Evolutionary conservation across 2,329 filamentous ascomycete genomes (phyloP), one percentile per base, ranked within the genome.

Genomic region (Pseudogymnoascus sp.): DNA sequence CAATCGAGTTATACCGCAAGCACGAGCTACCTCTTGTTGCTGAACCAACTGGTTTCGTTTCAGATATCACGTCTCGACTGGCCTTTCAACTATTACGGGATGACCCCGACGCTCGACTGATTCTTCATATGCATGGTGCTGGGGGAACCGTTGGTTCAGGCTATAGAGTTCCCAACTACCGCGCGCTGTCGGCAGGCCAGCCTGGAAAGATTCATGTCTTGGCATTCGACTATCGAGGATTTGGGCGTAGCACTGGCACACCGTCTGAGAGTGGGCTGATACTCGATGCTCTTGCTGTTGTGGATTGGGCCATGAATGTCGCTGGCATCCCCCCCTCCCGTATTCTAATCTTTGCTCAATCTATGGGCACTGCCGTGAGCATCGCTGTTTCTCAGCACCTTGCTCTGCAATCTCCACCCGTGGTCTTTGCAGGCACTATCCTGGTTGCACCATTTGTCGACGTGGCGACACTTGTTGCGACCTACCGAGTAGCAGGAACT

Each of bases 371-470:
- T 38, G 7, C 71, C 2, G 74, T 78, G 1, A 62, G 64, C 16
- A 70, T 74, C 7, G 67, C 72, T 0, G 65, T 76, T 3, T 69
- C 67, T 2, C 68, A 72, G n/a, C 70, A 74, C 41, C 64, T 76
- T 60, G 75, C 73, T 2, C 61, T 64, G 1, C 62, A 62, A 16
- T 53, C 67, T 3, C 67, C 71, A 1, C 79, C 82, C 0, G 69
- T 78, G 0, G 69, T 80, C 0, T 84, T 87, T 66, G 76, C 80
- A 1, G 84, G 84, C 2, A 77, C 78, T 2, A 77, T 87, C 2
- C 72, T 87, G 2, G 78, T 83, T 38, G 35, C 35, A n/a, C 35
- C 35, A 38, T 38, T 38, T 38, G 35, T n/a, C 35, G 35, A 38
- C 4, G 12, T 38, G 35, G 35, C 35, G 14, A 38, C 35, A 38